Evolutionary conservation across 768 basidiomycete species (phyloP), one percentile per base, ranked within the genome.

Genomic region (Suillus tomentosus): DNA sequence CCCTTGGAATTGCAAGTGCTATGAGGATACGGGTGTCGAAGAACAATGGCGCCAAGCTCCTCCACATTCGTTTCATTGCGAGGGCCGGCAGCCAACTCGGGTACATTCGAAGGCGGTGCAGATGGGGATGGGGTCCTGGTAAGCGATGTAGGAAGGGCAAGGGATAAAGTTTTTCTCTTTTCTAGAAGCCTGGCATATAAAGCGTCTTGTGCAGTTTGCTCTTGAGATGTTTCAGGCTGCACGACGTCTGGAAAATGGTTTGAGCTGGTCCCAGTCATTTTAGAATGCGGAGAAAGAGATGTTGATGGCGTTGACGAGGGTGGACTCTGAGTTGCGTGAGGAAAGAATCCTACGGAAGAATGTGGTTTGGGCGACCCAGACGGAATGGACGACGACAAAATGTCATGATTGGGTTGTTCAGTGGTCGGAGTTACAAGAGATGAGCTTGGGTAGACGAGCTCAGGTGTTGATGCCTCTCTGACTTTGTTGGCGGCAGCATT

Each of bases 111-210:
- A 57, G 47, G 43, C 19, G 31, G 61, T n/a, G 59, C 64, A 4
- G 67, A 65, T 3, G 64, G 48, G n/a, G 68, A 72, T 27, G 62
- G 62, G 11, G 68, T 45, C 14, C 59, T 53, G 57, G 51, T 22
- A 2, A 22, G 59, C 6, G 43, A 61, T 55, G 40, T 61, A 2
- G 69, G 61, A 24, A 56, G 57, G 42, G 62, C 56, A 27, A 71
- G 7, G 34, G 58, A 61, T 6, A 74, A 67, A 37, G 39, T 66
- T 19, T 60, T 24, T 17, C 54, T 65, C 22, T 70, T 68, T 34
- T 62, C 62, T 37, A 64, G 65, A 37, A 74, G 59, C 34, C 62
- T 71, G 27, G 59, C 64, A 47, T 68, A 67, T 53, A 56, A 64
- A 13, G 43, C 36, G 58, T 70, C 65, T 5, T 39, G 56, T 9